Evolutionary conservation across 2,329 filamentous ascomycete genomes (phyloP).

Genomic region (Dactylellina haptotyla): DNA sequence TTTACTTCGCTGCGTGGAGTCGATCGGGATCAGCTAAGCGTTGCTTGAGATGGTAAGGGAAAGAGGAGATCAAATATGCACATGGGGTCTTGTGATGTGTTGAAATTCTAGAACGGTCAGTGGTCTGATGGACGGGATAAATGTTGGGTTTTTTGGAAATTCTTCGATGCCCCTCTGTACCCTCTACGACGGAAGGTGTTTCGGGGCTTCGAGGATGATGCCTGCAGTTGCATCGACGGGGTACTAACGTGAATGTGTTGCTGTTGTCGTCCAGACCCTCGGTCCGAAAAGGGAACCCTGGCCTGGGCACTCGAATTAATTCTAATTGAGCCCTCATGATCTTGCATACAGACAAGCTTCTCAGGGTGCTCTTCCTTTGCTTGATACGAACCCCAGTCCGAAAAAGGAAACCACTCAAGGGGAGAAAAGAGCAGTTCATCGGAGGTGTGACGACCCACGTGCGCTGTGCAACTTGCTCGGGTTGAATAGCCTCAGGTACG

Average conservation of each 20-base stretch:
- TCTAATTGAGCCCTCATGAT: no score
- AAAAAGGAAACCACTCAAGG: not conserved
- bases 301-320: not conserved
- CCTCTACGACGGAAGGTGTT: not conserved
- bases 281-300: constrained; percentile 3
- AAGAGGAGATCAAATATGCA: not conserved
- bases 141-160: no score
- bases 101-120: not conserved
- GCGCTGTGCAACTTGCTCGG: not conserved
- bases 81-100: not conserved
- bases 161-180: no score
- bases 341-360: no score
- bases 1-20: not conserved
- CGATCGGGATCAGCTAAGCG: not conserved
- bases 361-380: no score
- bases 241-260: not conserved
- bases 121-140: not conserved
- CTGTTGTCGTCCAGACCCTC: not conserved
- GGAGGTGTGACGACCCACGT: not conserved
- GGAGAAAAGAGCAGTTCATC: not conserved
- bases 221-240: not conserved
- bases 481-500: not conserved
- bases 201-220: constrained; percentile 9
- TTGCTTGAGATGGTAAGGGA: not conserved
- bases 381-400: no score